These are phyloP conservation scores for Podospora comata DNA, from an alignment of 495 filamentous ascomycete genomes.

Conservation along the genomic window DNA sequence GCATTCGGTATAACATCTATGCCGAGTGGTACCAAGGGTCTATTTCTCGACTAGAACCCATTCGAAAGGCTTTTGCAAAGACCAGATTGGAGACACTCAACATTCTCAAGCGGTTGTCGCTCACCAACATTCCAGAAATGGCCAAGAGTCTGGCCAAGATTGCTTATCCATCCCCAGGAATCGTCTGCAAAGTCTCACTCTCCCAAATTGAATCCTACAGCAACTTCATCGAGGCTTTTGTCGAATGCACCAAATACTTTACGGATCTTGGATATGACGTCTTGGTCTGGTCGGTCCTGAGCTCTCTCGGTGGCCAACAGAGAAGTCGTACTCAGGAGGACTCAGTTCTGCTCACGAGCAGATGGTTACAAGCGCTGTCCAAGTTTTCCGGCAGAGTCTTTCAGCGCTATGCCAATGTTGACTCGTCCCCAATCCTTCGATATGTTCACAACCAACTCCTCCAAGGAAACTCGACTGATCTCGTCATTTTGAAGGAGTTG, in stretches of 20 bases:
- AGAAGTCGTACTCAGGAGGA: slow-evolving; percentile 76
- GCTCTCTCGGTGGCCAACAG: slow-evolving; percentile 68
- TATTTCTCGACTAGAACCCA: slow-evolving; percentile 70
- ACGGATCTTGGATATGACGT: slow-evolving; percentile 91
- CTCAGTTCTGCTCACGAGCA: slow-evolving; percentile 76
- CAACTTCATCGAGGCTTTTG: slow-evolving; percentile 87
- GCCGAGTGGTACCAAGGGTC: slow-evolving; percentile 83
- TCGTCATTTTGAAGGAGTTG: slow-evolving; percentile 84
- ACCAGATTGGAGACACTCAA: slow-evolving; percentile 73
- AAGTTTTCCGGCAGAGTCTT: slow-evolving; percentile 85
- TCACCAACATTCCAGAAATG: slow-evolving; percentile 79
- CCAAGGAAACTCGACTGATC: slow-evolving; percentile 74
- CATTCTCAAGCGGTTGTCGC: slow-evolving; percentile 78
- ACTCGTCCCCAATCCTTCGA: slow-evolving; percentile 78
- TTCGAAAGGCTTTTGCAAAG: slow-evolving; percentile 73
- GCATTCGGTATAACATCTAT: slow-evolving; percentile 82
- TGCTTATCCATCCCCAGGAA: slow-evolving; percentile 79
- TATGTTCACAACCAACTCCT: slow-evolving; percentile 83
- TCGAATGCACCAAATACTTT: slow-evolving; percentile 90
- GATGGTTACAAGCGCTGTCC: slow-evolving; percentile 82
- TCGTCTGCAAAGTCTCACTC: slow-evolving; percentile 84
- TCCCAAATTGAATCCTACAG: slow-evolving; percentile 86
- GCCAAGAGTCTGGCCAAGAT: slow-evolving; percentile 83
- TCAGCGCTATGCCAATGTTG: slow-evolving; percentile 75
- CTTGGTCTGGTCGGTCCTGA: slow-evolving; percentile 82